Evolutionary conservation across 2,329 filamentous ascomycete genomes (phyloP).

Genomic region (Lachnellula cervina): DNA sequence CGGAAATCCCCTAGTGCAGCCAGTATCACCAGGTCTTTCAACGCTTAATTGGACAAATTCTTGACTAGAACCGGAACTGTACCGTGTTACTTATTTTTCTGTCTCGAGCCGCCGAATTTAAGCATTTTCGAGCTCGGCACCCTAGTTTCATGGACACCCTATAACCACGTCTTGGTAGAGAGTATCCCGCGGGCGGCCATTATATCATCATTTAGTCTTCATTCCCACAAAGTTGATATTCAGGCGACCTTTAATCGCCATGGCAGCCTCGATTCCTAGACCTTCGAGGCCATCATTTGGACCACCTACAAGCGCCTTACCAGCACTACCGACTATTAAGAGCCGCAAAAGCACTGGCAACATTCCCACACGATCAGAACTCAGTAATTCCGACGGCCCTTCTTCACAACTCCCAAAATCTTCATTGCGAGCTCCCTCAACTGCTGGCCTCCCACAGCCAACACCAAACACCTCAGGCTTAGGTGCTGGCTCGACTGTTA

Average conservation of each 20-base stretch:
- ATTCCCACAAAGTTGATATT: background rate
- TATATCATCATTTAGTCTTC: slow-evolving; percentile 15
- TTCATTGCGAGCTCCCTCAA: slow-evolving; percentile 55
- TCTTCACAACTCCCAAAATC: slow-evolving; percentile 47
- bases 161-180: slow-evolving; percentile 13
- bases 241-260: slow-evolving; percentile 8
- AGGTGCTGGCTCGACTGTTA: slow-evolving; percentile 43
- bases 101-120: slow-evolving; percentile 12
- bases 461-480: slow-evolving; percentile 45
- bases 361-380: slow-evolving; percentile 52
- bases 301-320: slow-evolving; percentile 67
- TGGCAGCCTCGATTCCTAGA: slow-evolving; percentile 35
- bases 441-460: slow-evolving; percentile 39
- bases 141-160: slow-evolving; percentile 26
- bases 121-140: slow-evolving; percentile 10
- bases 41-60: slow-evolving; percentile 18
- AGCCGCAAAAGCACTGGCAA: slow-evolving; percentile 61
- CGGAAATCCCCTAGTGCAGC: slow-evolving; percentile 11
- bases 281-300: slow-evolving; percentile 64
- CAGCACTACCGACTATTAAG: slow-evolving; percentile 69
- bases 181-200: slow-evolving; percentile 12
- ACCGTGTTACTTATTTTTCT: slow-evolving; percentile 9
- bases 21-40: slow-evolving; percentile 7
- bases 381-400: slow-evolving; percentile 9
- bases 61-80: background rate